phyloP scores from a whole-genome alignment of 2,329 filamentous ascomycete species.

The Coniosporium uncinatum region DNA sequence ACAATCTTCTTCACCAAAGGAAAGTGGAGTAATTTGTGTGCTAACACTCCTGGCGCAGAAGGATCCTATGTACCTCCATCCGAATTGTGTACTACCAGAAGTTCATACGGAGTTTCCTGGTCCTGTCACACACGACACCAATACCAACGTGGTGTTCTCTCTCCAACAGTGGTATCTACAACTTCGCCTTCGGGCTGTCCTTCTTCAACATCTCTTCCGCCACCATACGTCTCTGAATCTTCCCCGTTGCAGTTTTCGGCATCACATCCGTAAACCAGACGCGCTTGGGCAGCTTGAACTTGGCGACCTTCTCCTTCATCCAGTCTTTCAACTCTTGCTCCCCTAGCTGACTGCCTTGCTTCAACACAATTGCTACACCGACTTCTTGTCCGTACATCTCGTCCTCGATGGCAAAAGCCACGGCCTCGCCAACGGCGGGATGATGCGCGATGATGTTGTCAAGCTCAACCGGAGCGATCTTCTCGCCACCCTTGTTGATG shows the following conservation, averaged over 20 bases:
- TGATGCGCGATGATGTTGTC: slow-evolving; percentile 78
- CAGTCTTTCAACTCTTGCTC: slow-evolving; percentile 61
- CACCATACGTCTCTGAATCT: slow-evolving; percentile 83
- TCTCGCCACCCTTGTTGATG: slow-evolving; percentile 88
- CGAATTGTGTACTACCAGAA: too few relatives aligned
- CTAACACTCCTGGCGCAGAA: too few relatives aligned
- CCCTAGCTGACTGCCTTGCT: slow-evolving; percentile 49
- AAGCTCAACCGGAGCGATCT: slow-evolving; percentile 83
- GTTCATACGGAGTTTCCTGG: too few relatives aligned
- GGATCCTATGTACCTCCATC: too few relatives aligned
- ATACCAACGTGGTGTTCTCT: too few relatives aligned
- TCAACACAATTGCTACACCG: slow-evolving; percentile 70
- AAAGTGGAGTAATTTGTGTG: too few relatives aligned
- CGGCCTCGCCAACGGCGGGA: slow-evolving; percentile 68
- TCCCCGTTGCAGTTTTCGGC: slow-evolving; percentile 90
- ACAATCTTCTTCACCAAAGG: too few relatives aligned
- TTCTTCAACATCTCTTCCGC: slow-evolving; percentile 79
- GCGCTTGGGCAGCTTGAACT: slow-evolving; percentile 84
- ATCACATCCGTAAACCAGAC: slow-evolving; percentile 81
- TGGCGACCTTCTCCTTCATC: slow-evolving; percentile 65
- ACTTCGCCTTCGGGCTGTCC: slow-evolving; percentile 47
- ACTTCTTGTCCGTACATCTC: slow-evolving; percentile 83
- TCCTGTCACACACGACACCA: too few relatives aligned
- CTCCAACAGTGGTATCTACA: too few relatives aligned
- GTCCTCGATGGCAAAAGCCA: slow-evolving; percentile 78